These are phyloP conservation scores for Lolium rigidum DNA, from an alignment of 176 grass and related monocot species.

Conservation along the genomic window DNA sequence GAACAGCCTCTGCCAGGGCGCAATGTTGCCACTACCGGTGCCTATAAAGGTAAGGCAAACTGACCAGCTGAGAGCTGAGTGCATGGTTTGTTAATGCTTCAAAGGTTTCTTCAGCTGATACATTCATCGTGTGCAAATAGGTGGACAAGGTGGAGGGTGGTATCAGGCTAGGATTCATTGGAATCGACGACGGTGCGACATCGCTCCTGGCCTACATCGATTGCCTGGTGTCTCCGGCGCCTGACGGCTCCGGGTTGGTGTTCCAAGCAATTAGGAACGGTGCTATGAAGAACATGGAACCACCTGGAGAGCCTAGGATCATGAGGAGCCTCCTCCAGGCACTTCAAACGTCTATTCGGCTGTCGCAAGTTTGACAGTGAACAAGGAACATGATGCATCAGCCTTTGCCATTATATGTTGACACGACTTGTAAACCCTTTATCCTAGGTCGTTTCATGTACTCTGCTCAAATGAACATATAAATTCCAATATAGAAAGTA, in stretches of 20 bases:
- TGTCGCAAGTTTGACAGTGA: conserved; percentile 56
- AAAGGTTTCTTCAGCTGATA: background rate
- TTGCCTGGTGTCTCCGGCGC: conserved; percentile 68
- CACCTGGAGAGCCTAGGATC: conserved; percentile 85
- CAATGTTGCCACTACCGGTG: conserved; percentile 84
- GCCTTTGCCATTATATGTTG: background rate
- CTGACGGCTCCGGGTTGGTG: conserved; percentile 52
- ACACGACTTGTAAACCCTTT: background rate
- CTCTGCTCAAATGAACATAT: background rate
- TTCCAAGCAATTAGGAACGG: conserved; percentile 84
- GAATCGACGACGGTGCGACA: conserved; percentile 59
- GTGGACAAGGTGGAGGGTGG: conserved; percentile 88
- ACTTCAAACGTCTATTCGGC: conserved; percentile 70
- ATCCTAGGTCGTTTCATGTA: background rate
- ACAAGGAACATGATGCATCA: background rate
- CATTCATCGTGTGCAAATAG: conserved; percentile 43
- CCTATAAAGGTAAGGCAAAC: conserved; percentile 73
- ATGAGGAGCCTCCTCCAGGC: conserved; percentile 91
- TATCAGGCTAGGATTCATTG: conserved; percentile 69
- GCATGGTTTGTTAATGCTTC: background rate
- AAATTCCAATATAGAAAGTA: background rate
- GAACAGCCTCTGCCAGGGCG: conserved; percentile 96
- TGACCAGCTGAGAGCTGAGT: background rate
- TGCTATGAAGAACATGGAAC: conserved; percentile 61
- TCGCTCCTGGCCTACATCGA: conserved; percentile 80